Evolutionary conservation across 2,329 filamentous ascomycete species (phyloP), one percentile per base, ranked within the genome.

Genomic region (Epichloe gansuensis): DNA sequence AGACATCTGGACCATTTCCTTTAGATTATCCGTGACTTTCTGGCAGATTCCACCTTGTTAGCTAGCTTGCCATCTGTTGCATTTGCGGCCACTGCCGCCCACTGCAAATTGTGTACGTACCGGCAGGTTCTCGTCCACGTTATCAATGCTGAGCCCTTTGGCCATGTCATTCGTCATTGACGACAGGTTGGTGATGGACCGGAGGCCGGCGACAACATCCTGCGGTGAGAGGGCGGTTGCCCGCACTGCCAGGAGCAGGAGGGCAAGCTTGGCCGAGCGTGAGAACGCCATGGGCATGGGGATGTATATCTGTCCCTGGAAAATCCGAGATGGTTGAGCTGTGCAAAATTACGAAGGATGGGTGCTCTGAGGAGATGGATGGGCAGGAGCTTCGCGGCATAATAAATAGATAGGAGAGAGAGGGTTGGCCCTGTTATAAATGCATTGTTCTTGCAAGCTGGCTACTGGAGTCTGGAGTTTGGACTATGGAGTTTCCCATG

Each of bases 131-230:
- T 37, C 17, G 4, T 21, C 9, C 4, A 48, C 1, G 17, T 48
- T 48, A 23, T 21, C 31, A 4, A 31, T 6, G n/a, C 47, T 48
- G 31, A 56, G 35, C 31, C 52, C 39, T 31, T 42, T 45, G 11
- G 49, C 39, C 11, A 54, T 34, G 23, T 35, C 52, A 12, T 46
- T 46, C 11, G 56, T 50, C 23, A 56, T 43, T n/a, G 11, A 15
- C 12, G 59, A 57, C 5, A 55, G 9, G 35, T 54, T 39, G 52
- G 42, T 54, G n/a, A 61, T 50, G 15, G 15, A n/a, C n/a, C 17
- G 15, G 12, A 41, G 9, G 38, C 15, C 15, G 38, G 12, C 38
- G 15, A 4, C 17, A 3, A 31, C 15, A 41, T 41, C 38, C 3
- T 41, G 15, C 13, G 38, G 17, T 4, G 38, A 41, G 17, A 41